Base-by-base conservation (phyloP, 164 flowering plant species). In the Houttuynia cordata region DNA sequence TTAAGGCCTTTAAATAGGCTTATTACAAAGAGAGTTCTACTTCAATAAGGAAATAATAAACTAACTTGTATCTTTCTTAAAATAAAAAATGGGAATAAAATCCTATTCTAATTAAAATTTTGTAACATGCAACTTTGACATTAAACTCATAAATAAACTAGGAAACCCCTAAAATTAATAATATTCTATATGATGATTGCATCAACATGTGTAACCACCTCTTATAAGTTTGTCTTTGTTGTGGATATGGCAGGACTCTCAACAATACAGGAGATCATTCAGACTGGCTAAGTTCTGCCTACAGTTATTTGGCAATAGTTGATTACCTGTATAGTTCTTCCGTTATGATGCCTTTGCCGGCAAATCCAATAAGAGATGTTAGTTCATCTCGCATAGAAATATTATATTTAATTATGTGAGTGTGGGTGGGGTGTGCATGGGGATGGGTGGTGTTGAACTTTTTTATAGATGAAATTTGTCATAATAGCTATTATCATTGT, bases 341-440 rank as follows among this genome's bases (percentile, higher is more conserved):
- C 4, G 88, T 91, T 73, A 0, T 87, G 63, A 88, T 85, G 95
- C 91, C 96, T 65, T 65, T 91, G 70, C 98, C 98, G 57, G 98
- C 78, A 73, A 45, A 82, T 53, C 98, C 98, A 18, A 81, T 91
- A 58, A 86, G 76, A 71, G 96, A 91, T 90, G 98, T 88, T 49
- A 57, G 77, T 69, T 55, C 3, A 1, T 22, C 39, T 61, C 51
- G 45, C 22, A 8, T 18, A 10, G 39, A 39, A 45, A 24, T 39
- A 45, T 7, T 10, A 12, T 8, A 8, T 45, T 45, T 12, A 12
- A 45, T n/a, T n/a, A n/a, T n/a, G n/a, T n/a, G n/a, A n/a, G n/a
- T n/a, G n/a, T n/a, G n/a, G n/a, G n/a, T n/a, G n/a, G n/a, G n/a
- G n/a, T n/a, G n/a, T n/a, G n/a, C n/a, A n/a, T n/a, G n/a, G n/a